Percentiles rank a stretch among this genome's conserved stretches.
These are phyloP conservation scores for Terana coerulea DNA, from an alignment of 768 basidiomycete genomes.

Conservation along the genomic window DNA sequence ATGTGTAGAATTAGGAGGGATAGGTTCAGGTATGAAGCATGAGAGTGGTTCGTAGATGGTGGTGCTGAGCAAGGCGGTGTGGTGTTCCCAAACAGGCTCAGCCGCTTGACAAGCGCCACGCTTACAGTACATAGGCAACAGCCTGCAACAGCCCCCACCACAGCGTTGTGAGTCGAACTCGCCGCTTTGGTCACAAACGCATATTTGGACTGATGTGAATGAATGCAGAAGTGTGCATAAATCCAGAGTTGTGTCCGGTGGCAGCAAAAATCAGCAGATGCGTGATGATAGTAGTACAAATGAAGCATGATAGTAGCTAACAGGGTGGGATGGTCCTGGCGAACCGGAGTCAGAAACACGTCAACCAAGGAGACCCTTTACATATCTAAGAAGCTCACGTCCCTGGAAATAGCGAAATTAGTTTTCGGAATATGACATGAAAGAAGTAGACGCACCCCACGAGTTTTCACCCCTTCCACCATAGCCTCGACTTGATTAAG, in stretches of 20 bases:
- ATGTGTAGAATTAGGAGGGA: too few species aligned
- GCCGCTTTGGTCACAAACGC: too few species aligned
- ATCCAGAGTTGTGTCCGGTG: neutral
- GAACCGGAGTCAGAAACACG: neutral
- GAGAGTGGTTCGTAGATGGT: neutral
- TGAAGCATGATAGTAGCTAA: too few species aligned
- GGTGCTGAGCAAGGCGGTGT: neutral
- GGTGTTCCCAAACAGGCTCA: neutral
- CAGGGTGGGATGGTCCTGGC: too few species aligned
- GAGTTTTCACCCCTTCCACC: slow-evolving; percentile 71
- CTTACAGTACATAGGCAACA: neutral
- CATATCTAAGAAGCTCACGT: slow-evolving; percentile 67
- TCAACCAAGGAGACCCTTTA: slow-evolving; percentile 62
- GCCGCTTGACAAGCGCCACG: neutral
- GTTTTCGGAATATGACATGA: neutral
- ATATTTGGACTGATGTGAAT: too few species aligned
- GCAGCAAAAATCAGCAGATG: too few species aligned
- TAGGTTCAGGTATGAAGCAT: too few species aligned
- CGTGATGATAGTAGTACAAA: too few species aligned
- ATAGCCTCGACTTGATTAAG: slow-evolving; percentile 61
- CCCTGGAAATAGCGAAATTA: slow-evolving; percentile 40
- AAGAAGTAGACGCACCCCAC: slow-evolving; percentile 51
- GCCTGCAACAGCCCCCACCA: neutral
- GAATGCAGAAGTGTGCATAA: too few species aligned
- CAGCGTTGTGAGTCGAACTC: neutral